Conservation (phyloP, 192 early-diverging fungal species). For the Backusella sp. region DNA sequence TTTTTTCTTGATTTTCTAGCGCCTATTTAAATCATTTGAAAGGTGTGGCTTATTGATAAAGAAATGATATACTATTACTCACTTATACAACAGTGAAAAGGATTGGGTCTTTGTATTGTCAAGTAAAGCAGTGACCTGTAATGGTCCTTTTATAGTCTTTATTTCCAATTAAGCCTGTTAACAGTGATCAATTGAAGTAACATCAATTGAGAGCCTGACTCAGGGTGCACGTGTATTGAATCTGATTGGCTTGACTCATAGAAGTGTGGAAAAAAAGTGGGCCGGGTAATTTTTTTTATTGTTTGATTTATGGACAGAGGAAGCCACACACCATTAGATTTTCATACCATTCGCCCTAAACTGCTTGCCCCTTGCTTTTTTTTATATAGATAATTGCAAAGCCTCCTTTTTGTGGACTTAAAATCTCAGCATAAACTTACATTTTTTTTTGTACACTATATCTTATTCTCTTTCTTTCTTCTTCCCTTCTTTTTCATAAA, state of each 20-base stretch:
- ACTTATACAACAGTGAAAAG: background rate
- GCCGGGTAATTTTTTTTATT: background rate
- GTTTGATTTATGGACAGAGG: background rate
- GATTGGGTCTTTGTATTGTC: background rate
- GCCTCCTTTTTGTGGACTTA: slow-evolving; percentile 1
- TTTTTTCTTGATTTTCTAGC: background rate
- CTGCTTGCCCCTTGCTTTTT: background rate
- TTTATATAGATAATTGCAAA: background rate
- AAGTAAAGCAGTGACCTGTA: background rate
- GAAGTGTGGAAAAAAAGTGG: background rate
- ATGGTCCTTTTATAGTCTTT: background rate
- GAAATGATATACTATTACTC: background rate
- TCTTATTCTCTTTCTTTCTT: background rate
- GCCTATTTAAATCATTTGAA: background rate
- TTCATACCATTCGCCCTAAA: background rate
- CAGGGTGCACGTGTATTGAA: background rate
- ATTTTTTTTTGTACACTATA: background rate
- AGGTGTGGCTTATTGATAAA: background rate
- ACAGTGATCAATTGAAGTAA: background rate
- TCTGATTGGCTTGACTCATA: slow-evolving; percentile 15
- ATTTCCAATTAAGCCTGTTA: background rate
- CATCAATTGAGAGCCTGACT: background rate
- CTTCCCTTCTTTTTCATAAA: background rate
- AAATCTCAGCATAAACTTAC: background rate
- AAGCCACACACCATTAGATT: background rate